phyloP scores from a whole-genome alignment of 768 basidiomycete genomes.

The Naganishia vaughanmartiniae region DNA sequence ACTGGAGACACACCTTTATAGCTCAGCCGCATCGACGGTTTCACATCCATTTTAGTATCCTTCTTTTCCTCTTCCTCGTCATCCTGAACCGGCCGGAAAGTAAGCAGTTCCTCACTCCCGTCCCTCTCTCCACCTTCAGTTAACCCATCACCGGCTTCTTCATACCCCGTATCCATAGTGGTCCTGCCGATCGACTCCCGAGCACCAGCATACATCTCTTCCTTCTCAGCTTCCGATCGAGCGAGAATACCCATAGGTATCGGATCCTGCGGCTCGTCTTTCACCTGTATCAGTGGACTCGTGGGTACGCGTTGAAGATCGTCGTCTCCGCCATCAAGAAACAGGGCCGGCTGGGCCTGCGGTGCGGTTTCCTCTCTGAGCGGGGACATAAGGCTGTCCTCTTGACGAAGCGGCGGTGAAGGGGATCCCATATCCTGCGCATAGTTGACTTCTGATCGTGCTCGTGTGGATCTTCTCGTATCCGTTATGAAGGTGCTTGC shows the following conservation, averaged over 20 bases:
- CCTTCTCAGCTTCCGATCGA: neutral
- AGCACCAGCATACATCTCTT: slow-evolving; percentile 26
- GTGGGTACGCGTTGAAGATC: slow-evolving; percentile 23
- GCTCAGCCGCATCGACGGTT: slow-evolving; percentile 45
- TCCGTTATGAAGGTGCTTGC: neutral
- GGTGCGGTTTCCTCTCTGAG: neutral
- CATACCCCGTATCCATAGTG: slow-evolving; percentile 23
- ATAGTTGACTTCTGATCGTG: neutral
- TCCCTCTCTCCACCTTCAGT: neutral
- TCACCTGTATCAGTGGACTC: slow-evolving; percentile 31
- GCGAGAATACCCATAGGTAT: slow-evolving; percentile 1
- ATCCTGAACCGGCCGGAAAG: slow-evolving; percentile 13
- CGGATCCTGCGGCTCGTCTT: slow-evolving; percentile 33
- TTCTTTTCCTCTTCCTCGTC: slow-evolving; percentile 31
- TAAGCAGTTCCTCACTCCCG: slow-evolving; percentile 8
- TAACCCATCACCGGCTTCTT: slow-evolving; percentile 16
- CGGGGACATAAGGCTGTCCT: neutral
- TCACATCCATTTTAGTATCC: slow-evolving; percentile 45
- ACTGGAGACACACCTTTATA: slow-evolving; percentile 43
- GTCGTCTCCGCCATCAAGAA: neutral
- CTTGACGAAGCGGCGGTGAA: neutral
- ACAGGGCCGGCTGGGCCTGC: neutral
- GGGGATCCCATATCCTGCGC: neutral
- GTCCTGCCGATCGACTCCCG: slow-evolving; percentile 7
- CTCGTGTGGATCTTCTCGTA: slow-evolving; percentile 1